Base-by-base conservation (phyloP, 2,329 filamentous ascomycete genomes). In the Talaromyces verruculosus region DNA sequence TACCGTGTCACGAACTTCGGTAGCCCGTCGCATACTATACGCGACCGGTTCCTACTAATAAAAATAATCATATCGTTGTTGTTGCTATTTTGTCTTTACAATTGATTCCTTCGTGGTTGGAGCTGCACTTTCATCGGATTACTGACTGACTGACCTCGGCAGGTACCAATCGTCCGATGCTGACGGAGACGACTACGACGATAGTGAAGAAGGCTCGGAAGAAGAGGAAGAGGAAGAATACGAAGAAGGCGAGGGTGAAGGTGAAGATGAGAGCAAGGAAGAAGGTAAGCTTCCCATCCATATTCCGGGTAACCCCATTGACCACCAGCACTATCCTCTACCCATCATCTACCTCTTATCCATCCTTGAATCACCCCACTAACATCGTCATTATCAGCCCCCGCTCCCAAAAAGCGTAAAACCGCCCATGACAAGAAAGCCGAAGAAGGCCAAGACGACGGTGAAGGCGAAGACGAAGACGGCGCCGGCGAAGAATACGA, bases 121-220 rank as follows among this genome's bases (percentile, higher is more conserved):
- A 47, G 3, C 2, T 47, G n/a, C 28, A 5, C 6, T 30, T 28
- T 35, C 49, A 49, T 37, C 55, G 15, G n/a, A 33, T 58, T 5
- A 41, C 30, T 57, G 47, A 53, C 30, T 59, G 33, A 41, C 30
- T 59, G 33, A 41, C 8, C 39, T 39, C 49, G 13, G 25, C 33
- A 69, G 67, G 49, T 69, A 69, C 61, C 64, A 68, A 55, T 67
- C 66, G 15, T 68, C 67, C 6, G 66, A 68, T 51, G 60, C 61
- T 30, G 62, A 61, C 39, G 65, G 64, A 45, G 63, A 65, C 71
- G 88, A 87, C 84, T 84, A 83, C 41, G 81, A 82, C 63, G 75
- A 78, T 1, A 78, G 77, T 1, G 79, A 67, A 8, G 59, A 62
- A 7, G 61, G 65, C n/a, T 63, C 67, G 53, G 51, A 68, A 53